Conservation (phyloP, 805 yeast genomes). For the Cyberlindnera subsufficiens region DNA sequence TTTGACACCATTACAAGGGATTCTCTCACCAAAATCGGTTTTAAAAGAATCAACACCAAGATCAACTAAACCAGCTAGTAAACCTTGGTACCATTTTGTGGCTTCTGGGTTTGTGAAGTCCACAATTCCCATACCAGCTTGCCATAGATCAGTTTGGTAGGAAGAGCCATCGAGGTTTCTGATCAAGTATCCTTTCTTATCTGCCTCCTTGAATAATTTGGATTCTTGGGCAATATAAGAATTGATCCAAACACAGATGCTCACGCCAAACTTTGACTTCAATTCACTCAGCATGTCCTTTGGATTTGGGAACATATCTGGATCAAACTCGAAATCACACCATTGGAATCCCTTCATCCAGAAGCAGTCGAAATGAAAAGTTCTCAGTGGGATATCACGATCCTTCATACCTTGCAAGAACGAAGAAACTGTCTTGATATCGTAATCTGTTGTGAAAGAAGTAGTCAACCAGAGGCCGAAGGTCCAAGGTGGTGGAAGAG, state of each 20-base stretch:
- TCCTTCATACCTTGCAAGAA: slow-evolving; percentile 20
- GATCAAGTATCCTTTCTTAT: slow-evolving; percentile 15
- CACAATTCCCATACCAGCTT: slow-evolving; percentile 21
- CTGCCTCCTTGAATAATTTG: slow-evolving; percentile 13
- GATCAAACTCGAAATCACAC: slow-evolving; percentile 21
- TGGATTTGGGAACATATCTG: slow-evolving; percentile 20
- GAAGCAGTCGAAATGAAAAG: slow-evolving; percentile 20
- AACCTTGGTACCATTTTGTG: slow-evolving; percentile 15
- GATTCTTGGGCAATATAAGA: slow-evolving; percentile 20
- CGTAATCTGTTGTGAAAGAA: slow-evolving; percentile 20
- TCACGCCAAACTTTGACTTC: slow-evolving; percentile 32
- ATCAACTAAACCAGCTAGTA: slow-evolving; percentile 12
- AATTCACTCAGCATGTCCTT: slow-evolving; percentile 24
- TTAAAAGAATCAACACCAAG: slow-evolving; percentile 20
- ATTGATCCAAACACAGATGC: slow-evolving; percentile 24
- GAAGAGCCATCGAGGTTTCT: slow-evolving; percentile 15
- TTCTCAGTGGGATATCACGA: slow-evolving; percentile 17
- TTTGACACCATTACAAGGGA: slow-evolving; percentile 15
- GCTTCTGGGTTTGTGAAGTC: slow-evolving; percentile 21
- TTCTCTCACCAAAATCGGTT: slow-evolving; percentile 22
- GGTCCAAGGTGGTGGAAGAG: slow-evolving; percentile 20
- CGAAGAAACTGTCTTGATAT: slow-evolving; percentile 15
- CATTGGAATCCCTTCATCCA: slow-evolving; percentile 22
- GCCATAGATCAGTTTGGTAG: slow-evolving; percentile 19
- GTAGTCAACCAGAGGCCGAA: slow-evolving; percentile 20